These are phyloP conservation scores for Globisporangium spinosum DNA, from an alignment of 352 stramenopile genomes.

Conservation along the genomic window DNA sequence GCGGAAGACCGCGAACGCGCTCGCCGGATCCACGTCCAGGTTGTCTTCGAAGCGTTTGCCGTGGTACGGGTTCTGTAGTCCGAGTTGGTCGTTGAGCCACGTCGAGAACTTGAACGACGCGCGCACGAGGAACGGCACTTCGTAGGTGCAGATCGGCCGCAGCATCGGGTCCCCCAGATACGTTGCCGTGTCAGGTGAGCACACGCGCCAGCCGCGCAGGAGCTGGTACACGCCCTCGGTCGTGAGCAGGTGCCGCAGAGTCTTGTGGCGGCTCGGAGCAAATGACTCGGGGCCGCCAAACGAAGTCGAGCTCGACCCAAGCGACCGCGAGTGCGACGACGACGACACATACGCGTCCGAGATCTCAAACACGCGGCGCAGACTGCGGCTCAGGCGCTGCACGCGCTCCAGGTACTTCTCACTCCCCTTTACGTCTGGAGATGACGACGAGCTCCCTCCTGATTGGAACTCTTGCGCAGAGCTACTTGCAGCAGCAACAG, in stretches of 20 bases:
- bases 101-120: constrained; percentile 75
- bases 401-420: constrained; percentile 51
- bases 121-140: constrained; percentile 73
- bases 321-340: constrained; percentile 53
- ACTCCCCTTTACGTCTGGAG: constrained; percentile 12
- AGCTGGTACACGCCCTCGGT: constrained; percentile 61
- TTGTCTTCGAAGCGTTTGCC: constrained; percentile 76
- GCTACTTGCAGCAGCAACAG: constrained; percentile 15
- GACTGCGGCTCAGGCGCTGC: constrained; percentile 60
- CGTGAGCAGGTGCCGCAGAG: constrained; percentile 61
- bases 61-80: constrained; percentile 63
- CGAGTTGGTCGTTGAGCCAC: constrained; percentile 70
- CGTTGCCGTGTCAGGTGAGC: constrained; percentile 52
- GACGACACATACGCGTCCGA: constrained; percentile 84
- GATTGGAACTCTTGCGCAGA: constrained; percentile 1
- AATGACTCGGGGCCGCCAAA: constrained; percentile 46
- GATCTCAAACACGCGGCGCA: constrained; percentile 82
- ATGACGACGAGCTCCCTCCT: constrained; percentile 22
- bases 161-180: constrained; percentile 86
- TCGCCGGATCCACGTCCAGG: constrained; percentile 46
- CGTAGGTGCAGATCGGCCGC: constrained; percentile 78
- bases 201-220: constrained; percentile 63
- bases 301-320: constrained; percentile 14
- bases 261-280: constrained; percentile 53
- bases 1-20: constrained; percentile 41